Conservation (phyloP, 2,329 filamentous ascomycete genomes). For the Fusarium miscanthi region DNA sequence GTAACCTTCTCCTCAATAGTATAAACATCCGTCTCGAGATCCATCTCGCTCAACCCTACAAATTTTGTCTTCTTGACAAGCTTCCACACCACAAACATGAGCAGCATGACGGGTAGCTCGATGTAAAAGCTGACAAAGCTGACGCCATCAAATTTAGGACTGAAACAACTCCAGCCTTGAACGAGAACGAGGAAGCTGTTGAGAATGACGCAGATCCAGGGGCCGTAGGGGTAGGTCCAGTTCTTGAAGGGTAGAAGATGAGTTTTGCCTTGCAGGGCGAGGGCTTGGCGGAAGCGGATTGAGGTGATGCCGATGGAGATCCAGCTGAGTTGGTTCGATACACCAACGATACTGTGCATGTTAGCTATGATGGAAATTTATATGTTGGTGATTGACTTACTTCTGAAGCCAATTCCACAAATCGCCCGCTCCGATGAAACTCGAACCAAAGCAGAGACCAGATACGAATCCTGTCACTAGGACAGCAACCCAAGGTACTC, state of each 20-base stretch:
- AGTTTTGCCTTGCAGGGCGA: constrained; percentile 68
- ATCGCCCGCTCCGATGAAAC: constrained; percentile 72
- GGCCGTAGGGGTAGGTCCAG: constrained; percentile 73
- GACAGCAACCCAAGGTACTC: constrained; percentile 54
- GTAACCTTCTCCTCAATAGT: constrained; percentile 53
- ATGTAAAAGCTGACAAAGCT: constrained; percentile 74
- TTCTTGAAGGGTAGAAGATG: constrained; percentile 72
- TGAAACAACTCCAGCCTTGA: constrained; percentile 73
- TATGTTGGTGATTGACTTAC: constrained; percentile 48
- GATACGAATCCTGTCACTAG: constrained; percentile 66
- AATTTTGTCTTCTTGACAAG: constrained; percentile 71
- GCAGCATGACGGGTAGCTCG: constrained; percentile 68
- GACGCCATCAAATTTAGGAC: constrained; percentile 65
- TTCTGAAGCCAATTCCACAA: constrained; percentile 76
- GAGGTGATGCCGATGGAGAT: constrained; percentile 72
- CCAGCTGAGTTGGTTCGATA: constrained; percentile 76
- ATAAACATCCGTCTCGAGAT: constrained; percentile 71
- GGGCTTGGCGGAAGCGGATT: constrained; percentile 70
- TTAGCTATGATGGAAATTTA: constrained; percentile 7
- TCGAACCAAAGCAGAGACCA: constrained; percentile 72
- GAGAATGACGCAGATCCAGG: constrained; percentile 65
- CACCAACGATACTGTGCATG: constrained; percentile 65
- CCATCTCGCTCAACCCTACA: constrained; percentile 67
- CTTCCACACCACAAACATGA: constrained; percentile 79
- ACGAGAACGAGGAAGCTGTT: constrained; percentile 71